Percentiles rank a stretch among this genome's conserved stretches.
phyloP scores from a whole-genome alignment of 2,329 filamentous ascomycete genomes.

The Xylaria sp. region DNA sequence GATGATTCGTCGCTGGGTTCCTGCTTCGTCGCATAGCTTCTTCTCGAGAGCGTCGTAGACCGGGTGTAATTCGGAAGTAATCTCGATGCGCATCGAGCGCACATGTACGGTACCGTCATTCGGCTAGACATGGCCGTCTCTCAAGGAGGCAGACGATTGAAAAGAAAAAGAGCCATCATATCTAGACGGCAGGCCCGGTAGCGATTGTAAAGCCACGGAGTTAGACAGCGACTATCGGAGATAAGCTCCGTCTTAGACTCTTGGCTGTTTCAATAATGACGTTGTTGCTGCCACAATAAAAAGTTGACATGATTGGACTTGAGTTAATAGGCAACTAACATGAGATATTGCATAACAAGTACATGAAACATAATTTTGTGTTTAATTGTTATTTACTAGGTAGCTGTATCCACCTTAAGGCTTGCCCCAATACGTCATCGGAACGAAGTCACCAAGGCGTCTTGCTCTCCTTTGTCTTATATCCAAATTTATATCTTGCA shows the following conservation, averaged over 20 bases:
- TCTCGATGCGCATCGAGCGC: conserved; percentile 36
- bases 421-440: too few relatives aligned
- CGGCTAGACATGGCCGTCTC: conserved; percentile 41
- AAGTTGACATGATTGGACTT: too few relatives aligned
- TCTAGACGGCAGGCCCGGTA: conserved; percentile 10
- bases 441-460: too few relatives aligned
- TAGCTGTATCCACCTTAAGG: too few relatives aligned
- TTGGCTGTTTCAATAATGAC: too few relatives aligned
- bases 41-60: conserved; percentile 8
- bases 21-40: conserved; percentile 28
- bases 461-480: too few relatives aligned
- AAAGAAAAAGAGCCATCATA: conserved; percentile 30
- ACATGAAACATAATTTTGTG: too few relatives aligned
- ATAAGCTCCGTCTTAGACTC: too few relatives aligned
- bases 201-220: conserved; percentile 8
- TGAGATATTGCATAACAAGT: too few relatives aligned
- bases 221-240: conserved; percentile 1
- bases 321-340: too few relatives aligned
- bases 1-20: conserved; percentile 16
- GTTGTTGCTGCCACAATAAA: background rate
- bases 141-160: background rate
- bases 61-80: conserved; percentile 1
- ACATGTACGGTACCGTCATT: conserved; percentile 37
- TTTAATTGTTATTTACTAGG: too few relatives aligned
- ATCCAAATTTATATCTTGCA: too few relatives aligned